Base-by-base conservation (phyloP, 306 rosid genomes). In the Castanea mollissima region DNA sequence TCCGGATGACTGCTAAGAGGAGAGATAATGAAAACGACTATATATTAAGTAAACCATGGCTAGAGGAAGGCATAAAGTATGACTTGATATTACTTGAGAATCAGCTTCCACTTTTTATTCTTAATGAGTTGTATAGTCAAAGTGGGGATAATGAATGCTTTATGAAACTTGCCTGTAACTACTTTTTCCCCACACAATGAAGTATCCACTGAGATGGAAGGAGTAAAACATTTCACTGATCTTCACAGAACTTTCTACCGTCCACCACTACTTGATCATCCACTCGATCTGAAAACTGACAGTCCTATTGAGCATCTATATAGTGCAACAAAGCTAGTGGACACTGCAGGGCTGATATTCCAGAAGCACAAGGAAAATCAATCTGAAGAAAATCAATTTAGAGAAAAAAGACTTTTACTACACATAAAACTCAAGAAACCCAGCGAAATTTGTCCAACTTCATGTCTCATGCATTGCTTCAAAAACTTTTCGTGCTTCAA, bases 201-300 rank as follows among this genome's bases (percentile, higher is more conserved):
- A 2, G 2, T 10, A 52, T 2, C 1, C 56, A 52, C 11, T 10
- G 56, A 52, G 18, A 52, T 9, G 56, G 56, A 52, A 52, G 56
- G 34, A 31, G 34, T 52, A 52, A 59, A 23, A 11, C 65, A 59
- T 20, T 23, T 59, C 5, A 59, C 65, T 5, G 32, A 21, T 9
- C 5, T 59, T 68, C 60, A 76, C 13, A 80, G 87, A 34, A 11
- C 46, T 29, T 58, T 80, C 51, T 41, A 78, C 41, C 55, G 41
- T 41, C 85, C 78, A 4, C 9, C 23, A 23, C 23, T 1, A 23
- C 23, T 23, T 23, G 23, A 23, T 23, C 23, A 23, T 41, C 85
- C 78, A 4, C 5, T 12, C 4, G 14, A 75, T 0, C 49, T 2
- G 9, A n/a, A 51, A 16, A 38, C 7, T 6, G 9, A 12, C 1